phyloP scores from a whole-genome alignment of 441 rosid species.

The Eruca vesicaria region DNA sequence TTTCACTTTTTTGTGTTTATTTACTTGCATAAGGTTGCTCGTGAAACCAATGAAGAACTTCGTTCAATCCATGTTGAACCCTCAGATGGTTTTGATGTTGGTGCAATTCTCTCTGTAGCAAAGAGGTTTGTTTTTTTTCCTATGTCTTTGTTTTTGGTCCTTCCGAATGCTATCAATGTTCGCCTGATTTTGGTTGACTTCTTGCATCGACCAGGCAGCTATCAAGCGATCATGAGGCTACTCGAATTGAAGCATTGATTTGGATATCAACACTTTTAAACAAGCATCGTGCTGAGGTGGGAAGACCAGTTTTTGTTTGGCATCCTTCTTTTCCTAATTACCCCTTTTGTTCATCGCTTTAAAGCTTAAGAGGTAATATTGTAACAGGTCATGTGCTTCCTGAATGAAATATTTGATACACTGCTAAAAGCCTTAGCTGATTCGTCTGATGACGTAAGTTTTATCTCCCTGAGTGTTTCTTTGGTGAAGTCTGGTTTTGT shows the following conservation, averaged over 20 bases:
- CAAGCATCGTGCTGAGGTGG: conserved; percentile 87
- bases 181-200: conserved; percentile 27
- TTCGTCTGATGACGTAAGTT: conserved; percentile 84
- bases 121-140: conserved; percentile 64
- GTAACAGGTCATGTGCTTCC: conserved; percentile 75
- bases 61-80: conserved; percentile 86
- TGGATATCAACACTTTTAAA: conserved; percentile 93
- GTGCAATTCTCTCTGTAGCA: conserved; percentile 85
- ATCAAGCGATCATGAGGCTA: conserved; percentile 85
- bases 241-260: conserved; percentile 94
- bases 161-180: conserved; percentile 3
- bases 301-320: conserved; percentile 5
- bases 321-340: conserved; percentile 2
- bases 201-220: conserved; percentile 69
- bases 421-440: conserved; percentile 90
- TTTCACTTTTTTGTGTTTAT: conserved; percentile 12
- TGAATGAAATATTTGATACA: conserved; percentile 87
- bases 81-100: conserved; percentile 87
- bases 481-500: conserved; percentile 12
- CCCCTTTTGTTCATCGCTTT: neutral
- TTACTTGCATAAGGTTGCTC: conserved; percentile 70
- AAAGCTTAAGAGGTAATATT: conserved; percentile 22
- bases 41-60: conserved; percentile 99
- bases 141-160: conserved; percentile 2
- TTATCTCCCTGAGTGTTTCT: conserved; percentile 4